Evolutionary conservation across 805 yeast genomes (phyloP).

Genomic region (Lipomyces yamadae): DNA sequence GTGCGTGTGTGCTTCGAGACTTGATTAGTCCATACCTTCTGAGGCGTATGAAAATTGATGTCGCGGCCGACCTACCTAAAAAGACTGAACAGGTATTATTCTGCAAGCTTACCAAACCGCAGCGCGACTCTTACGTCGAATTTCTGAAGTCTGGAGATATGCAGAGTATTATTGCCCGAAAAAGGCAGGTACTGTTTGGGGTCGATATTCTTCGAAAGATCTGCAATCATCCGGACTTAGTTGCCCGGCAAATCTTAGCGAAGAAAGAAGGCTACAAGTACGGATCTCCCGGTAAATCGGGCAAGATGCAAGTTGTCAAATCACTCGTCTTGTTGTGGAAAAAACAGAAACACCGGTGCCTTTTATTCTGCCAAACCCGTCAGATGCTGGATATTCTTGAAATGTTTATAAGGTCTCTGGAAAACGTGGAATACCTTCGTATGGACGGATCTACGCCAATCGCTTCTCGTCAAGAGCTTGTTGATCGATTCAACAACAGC

Average conservation of each 20-base stretch:
- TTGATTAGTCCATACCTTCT: conserved; percentile 86
- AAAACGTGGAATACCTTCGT: conserved; percentile 60
- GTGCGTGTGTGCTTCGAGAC: conserved; percentile 89
- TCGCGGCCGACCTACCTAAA: conserved; percentile 91
- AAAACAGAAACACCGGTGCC: conserved; percentile 72
- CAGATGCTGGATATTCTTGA: conserved; percentile 93
- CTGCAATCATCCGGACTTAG: conserved; percentile 94
- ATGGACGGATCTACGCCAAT: conserved; percentile 97
- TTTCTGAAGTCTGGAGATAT: conserved; percentile 80
- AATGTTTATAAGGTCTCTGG: conserved; percentile 56
- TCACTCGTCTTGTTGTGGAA: conserved; percentile 78
- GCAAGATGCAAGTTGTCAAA: conserved; percentile 88
- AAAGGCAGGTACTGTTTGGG: conserved; percentile 81
- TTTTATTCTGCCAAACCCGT: conserved; percentile 88
- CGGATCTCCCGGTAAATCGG: conserved; percentile 63
- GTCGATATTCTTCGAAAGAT: conserved; percentile 89
- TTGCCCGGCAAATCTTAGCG: conserved; percentile 51
- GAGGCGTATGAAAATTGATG: conserved; percentile 88
- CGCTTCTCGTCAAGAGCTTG: conserved; percentile 72
- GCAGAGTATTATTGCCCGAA: conserved; percentile 71
- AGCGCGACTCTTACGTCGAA: conserved; percentile 71
- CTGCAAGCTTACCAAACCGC: conserved; percentile 79
- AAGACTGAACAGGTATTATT: conserved; percentile 93
- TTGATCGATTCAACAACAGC: conserved; percentile 76
- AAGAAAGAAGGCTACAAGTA: conserved; percentile 44